Base-by-base conservation (phyloP, 805 yeast genomes). In the Spencermartinsiella europaea region DNA sequence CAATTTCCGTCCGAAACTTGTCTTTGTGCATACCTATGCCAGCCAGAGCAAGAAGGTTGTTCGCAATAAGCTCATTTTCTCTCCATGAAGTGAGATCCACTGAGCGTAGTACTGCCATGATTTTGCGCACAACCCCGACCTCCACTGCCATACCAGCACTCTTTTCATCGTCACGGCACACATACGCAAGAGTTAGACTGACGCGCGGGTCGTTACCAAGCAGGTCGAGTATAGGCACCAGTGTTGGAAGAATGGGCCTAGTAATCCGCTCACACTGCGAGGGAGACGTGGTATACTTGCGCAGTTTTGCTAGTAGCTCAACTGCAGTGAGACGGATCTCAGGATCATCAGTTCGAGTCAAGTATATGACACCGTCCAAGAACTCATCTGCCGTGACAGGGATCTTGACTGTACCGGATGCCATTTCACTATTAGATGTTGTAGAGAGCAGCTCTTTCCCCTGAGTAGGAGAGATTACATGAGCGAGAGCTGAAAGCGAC, bases 21-120 rank as follows among this genome's bases (percentile, higher is more conserved):
- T 65, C 68, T 25, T 54, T 60, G 38, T 60, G 61, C 42, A 58
- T 38, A 3, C 64, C 64, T 17, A 65, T 55, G 4, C 62, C 67
- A 4, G 68, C 64, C 21, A 63, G 46, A 15, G 61, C 60, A 8
- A 59, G 47, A 17, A 64, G 49, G 15, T 61, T 55, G 28, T 53
- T 55, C 8, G 68, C 58, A 8, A 62, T 49, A 19, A 62, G 40
- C 27, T 59, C 62, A 17, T 54, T 47, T 34, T 52, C 48, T 16
- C 48, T 52, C 40, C 57, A 51, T 14, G 45, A 40, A 10, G 45
- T 54, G 21, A 52, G 47, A 15, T 55, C 47, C 15, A 56, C 42
- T 10, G 45, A 44, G n/a, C 20, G 16, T 16, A 60, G 48, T 2
- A 53, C 46, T 2, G 40, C 40, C 17, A 53, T 55, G 8, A 64